Evolutionary conservation across 2,329 filamentous ascomycete species (phyloP).

Genomic region (Phialophora verrucosa): DNA sequence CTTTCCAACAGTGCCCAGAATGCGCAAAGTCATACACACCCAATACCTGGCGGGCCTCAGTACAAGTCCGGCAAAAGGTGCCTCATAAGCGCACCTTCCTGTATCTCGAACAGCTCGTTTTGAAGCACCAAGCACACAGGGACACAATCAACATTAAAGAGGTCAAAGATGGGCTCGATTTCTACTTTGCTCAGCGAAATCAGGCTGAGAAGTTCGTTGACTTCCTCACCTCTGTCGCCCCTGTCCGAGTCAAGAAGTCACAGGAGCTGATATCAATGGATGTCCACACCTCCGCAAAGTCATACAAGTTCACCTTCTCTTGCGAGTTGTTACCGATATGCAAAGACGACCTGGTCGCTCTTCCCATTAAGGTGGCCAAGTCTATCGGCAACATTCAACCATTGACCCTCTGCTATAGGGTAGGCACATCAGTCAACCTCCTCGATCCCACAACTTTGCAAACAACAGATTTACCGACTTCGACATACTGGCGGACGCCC

Average conservation of each 20-base stretch:
- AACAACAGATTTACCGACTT: conserved; percentile 80
- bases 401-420: conserved; percentile 80
- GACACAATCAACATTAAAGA: conserved; percentile 99
- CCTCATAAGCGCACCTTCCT: conserved; percentile 88
- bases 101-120: conserved; percentile 88
- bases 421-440: conserved; percentile 88
- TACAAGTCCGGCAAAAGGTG: conserved; percentile 97
- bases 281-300: conserved; percentile 85
- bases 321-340: conserved; percentile 91
- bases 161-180: conserved; percentile 92
- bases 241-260: conserved; percentile 80
- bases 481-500: conserved; percentile 88
- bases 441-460: conserved; percentile 91
- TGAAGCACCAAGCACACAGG: conserved; percentile 89
- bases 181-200: conserved; percentile 88
- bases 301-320: conserved; percentile 93
- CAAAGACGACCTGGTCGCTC: conserved; percentile 94
- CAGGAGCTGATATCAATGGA: conserved; percentile 94
- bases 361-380: conserved; percentile 88
- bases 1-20: conserved; percentile 91
- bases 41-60: conserved; percentile 90
- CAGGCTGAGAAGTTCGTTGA: conserved; percentile 92
- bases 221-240: conserved; percentile 81
- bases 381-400: conserved; percentile 87
- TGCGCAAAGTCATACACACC: conserved; percentile 95